These are phyloP conservation scores for Aegilops longissima DNA, from an alignment of 176 grass and related monocot species.

Conservation along the genomic window DNA sequence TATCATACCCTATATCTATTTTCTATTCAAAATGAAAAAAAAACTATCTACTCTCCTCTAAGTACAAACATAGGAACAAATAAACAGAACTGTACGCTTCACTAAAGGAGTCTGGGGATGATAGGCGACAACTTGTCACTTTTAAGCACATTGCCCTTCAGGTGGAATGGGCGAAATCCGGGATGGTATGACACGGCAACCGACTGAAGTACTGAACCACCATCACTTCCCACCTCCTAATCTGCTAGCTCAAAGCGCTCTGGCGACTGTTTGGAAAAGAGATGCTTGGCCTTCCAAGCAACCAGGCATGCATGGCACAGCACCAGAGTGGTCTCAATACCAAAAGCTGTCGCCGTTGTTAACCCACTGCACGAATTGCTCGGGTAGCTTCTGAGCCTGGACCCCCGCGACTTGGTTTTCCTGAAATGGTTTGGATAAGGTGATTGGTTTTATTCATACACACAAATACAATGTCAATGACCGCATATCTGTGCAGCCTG, in stretches of 20 bases:
- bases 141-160: not conserved
- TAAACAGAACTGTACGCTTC: constrained; percentile 37
- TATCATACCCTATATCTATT: not conserved
- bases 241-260: constrained; percentile 5
- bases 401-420: constrained; percentile 39
- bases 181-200: constrained; percentile 9
- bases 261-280: constrained; percentile 22
- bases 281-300: constrained; percentile 27
- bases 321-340: constrained; percentile 41
- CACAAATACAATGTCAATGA: not conserved
- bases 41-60: constrained; percentile 18
- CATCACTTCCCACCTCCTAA: constrained; percentile 13
- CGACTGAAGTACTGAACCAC: not conserved
- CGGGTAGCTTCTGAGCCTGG: constrained; percentile 41
- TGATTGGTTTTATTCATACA: not conserved
- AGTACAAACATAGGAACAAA: constrained; percentile 25
- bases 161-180: not conserved
- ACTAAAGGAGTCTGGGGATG: not conserved
- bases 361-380: constrained; percentile 61
- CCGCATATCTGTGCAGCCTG: not conserved
- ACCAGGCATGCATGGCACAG: constrained; percentile 15
- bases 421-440: constrained; percentile 41
- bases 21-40: constrained; percentile 15
- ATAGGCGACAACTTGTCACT: not conserved
- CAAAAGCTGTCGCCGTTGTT: constrained; percentile 37